Evolutionary conservation across 768 basidiomycete species (phyloP), one percentile per base, ranked within the genome.

Genomic region (Pleurotus tuber-regium): DNA sequence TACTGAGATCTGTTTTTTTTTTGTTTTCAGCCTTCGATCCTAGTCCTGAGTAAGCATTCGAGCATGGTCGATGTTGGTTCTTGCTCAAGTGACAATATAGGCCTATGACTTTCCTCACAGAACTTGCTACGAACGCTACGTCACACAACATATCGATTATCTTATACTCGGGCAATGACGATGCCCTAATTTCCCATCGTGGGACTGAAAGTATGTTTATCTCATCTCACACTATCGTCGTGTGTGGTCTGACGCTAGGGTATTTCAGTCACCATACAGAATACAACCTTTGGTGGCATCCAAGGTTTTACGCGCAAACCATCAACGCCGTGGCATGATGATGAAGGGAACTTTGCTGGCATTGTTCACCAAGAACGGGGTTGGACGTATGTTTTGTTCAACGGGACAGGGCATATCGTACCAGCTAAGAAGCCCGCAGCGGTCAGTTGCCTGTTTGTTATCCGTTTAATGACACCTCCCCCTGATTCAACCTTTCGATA

Each of bases 231-330:
- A 10, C 14, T 40, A 33, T 19, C 9, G 28, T 21, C 1, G 26
- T 43, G n/a, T 1, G n/a, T n/a, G n/a, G n/a, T n/a, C n/a, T n/a
- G n/a, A n/a, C n/a, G n/a, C n/a, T n/a, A n/a, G n/a, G n/a, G n/a
- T n/a, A n/a, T n/a, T n/a, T 2, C 57, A 83, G 80, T 83, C 33
- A 71, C 76, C 12, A 38, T 33, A 12, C 44, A 88, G 84, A 90
- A 90, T 58, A 87, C 86, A 21, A 88, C 88, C 0, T 90, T 89
- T 56, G 87, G 86, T 21, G 87, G 86, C 4, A 82, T 83, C 36
- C 84, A 81, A 65, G 88, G 88, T 3, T 90, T 90, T 63, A 82
- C 83, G 3, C 72, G 79, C 41, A 73, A 76, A 52, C 88, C 88
- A 0, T 76, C 82, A 2, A 89, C 88, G 0, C 77, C 82, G 0